phyloP scores from a whole-genome alignment of 129 eudicot genomes.

The Centrapalus pauciflorus region DNA sequence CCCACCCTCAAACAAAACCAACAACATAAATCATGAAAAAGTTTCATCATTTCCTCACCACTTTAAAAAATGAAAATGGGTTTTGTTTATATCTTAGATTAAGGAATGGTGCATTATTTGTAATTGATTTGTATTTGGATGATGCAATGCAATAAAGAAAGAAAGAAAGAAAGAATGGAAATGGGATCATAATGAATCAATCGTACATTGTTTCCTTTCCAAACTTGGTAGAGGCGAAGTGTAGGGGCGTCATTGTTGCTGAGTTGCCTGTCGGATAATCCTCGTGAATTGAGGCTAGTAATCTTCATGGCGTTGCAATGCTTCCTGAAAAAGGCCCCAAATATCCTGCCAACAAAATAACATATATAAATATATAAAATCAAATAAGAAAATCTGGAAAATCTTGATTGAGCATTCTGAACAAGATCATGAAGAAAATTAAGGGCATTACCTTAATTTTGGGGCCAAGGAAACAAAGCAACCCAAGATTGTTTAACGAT shows the following conservation, averaged over 20 bases:
- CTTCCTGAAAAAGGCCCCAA: slow-evolving; percentile 34
- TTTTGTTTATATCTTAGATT: background rate
- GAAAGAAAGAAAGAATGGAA: background rate
- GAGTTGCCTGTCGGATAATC: slow-evolving; percentile 29
- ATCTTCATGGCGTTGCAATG: slow-evolving; percentile 40
- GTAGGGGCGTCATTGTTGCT: slow-evolving; percentile 23
- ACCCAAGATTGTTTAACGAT: slow-evolving; percentile 19
- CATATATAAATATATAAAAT: background rate
- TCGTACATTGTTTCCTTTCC: slow-evolving; percentile 59
- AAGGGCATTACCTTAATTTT: slow-evolving; percentile 16
- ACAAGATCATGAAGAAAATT: background rate
- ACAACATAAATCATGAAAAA: background rate
- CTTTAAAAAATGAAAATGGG: background rate
- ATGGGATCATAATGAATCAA: slow-evolving; percentile 5
- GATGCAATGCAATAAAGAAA: background rate
- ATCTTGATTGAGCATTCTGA: background rate
- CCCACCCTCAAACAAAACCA: background rate
- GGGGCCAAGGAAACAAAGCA: slow-evolving; percentile 37
- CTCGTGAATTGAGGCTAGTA: slow-evolving; percentile 21
- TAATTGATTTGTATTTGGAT: background rate
- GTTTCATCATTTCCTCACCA: background rate
- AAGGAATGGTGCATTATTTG: background rate
- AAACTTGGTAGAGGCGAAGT: slow-evolving; percentile 49
- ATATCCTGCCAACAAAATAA: slow-evolving; percentile 15
- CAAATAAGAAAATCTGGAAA: background rate